Evolutionary conservation across 495 filamentous ascomycete genomes (phyloP).

Genomic region (Glonium stellatum): DNA sequence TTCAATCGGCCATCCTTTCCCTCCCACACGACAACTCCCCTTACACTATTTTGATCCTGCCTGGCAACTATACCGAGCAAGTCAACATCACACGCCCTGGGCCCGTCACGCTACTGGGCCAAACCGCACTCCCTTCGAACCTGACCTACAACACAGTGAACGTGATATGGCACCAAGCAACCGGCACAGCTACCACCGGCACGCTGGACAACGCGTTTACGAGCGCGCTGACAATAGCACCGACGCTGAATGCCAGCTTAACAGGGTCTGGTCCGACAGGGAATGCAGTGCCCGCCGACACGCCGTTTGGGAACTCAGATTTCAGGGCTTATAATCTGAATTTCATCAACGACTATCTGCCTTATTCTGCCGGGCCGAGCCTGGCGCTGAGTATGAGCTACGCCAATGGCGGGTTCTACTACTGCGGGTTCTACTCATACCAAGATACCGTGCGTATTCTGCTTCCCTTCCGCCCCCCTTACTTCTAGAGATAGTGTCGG

Average conservation of each 20-base stretch:
- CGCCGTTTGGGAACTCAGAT: slow-evolving; percentile 50
- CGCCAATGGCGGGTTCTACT: slow-evolving; percentile 55
- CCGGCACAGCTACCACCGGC: slow-evolving; percentile 39
- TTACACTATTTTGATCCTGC: slow-evolving; percentile 48
- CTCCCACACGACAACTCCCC: slow-evolving; percentile 46
- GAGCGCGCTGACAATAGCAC: slow-evolving; percentile 48
- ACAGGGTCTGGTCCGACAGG: slow-evolving; percentile 52
- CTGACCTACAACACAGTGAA: slow-evolving; percentile 12
- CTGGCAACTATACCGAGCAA: slow-evolving; percentile 53
- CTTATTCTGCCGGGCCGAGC: slow-evolving; percentile 48
- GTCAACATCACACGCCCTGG: slow-evolving; percentile 53
- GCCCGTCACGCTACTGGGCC: slow-evolving; percentile 49
- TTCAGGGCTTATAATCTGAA: slow-evolving; percentile 56
- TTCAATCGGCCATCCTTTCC: slow-evolving; percentile 49
- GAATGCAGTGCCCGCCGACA: slow-evolving; percentile 48
- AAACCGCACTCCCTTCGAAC: slow-evolving; percentile 39
- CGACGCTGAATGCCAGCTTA: slow-evolving; percentile 49
- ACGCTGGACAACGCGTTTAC: slow-evolving; percentile 52
- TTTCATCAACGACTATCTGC: slow-evolving; percentile 50
- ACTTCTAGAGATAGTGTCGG: no score
- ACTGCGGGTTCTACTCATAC: slow-evolving; percentile 51
- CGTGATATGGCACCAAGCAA: slow-evolving; percentile 41
- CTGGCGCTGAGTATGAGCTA: slow-evolving; percentile 49
- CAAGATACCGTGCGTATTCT: slow-evolving; percentile 43
- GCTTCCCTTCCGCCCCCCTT: no score